phyloP scores from a whole-genome alignment of 805 yeast genomes.

The Starmerella riodocensis region DNA sequence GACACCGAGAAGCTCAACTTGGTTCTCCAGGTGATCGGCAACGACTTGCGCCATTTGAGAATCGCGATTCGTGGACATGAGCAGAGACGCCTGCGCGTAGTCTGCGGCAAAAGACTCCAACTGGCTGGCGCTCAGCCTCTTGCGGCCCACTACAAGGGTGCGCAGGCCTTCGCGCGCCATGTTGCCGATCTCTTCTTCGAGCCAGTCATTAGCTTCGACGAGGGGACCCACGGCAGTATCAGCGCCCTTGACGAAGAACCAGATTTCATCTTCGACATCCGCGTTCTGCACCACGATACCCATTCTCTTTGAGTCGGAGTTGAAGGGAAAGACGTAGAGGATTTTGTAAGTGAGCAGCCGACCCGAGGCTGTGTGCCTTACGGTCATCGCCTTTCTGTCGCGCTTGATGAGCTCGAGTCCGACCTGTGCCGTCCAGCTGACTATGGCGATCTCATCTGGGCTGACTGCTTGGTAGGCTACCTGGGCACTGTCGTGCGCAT shows the following conservation, averaged over 20 bases:
- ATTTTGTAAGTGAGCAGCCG: conserved; percentile 44
- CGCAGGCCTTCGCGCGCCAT: conserved; percentile 98
- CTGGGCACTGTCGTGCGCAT: conserved; percentile 3
- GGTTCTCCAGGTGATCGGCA: conserved; percentile 57
- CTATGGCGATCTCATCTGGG: conserved; percentile 97
- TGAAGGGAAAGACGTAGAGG: conserved; percentile 81
- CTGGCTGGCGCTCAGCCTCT: conserved; percentile 41
- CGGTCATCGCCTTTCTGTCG: conserved; percentile 62
- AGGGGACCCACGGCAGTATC: conserved; percentile 83
- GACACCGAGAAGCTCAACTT: conserved; percentile 73
- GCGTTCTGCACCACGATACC: conserved; percentile 68
- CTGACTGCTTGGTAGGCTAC: conserved; percentile 88
- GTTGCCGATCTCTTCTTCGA: conserved; percentile 92
- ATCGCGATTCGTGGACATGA: conserved; percentile 67
- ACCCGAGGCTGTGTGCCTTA: conserved; percentile 50
- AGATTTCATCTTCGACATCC: conserved; percentile 42
- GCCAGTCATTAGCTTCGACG: conserved; percentile 83
- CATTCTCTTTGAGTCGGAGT: conserved; percentile 92
- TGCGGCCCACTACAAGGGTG: conserved; percentile 87
- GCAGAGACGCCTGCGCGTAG: conserved; percentile 58
- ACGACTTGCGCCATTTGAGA: conserved; percentile 55
- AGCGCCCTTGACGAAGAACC: conserved; percentile 92
- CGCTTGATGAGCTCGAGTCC: conserved; percentile 72
- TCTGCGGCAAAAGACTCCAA: conserved; percentile 52
- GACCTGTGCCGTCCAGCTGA: conserved; percentile 72